These are phyloP conservation scores for Cryptosporidium baileyi DNA, from an alignment of 169 alveolate genomes.

Conservation along the genomic window DNA sequence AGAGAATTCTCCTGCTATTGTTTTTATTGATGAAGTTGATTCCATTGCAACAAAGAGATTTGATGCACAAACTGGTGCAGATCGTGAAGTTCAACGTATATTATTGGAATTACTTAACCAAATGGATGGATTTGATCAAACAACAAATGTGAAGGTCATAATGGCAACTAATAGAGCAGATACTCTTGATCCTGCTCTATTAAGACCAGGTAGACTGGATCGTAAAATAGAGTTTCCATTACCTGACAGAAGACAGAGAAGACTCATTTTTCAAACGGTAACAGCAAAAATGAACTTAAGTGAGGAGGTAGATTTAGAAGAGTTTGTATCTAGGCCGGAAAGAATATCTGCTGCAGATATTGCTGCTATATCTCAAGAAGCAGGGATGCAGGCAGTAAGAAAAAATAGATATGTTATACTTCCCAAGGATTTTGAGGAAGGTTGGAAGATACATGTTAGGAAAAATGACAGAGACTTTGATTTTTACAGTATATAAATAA, in stretches of 20 bases:
- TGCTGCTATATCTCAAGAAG: conserved; percentile 97
- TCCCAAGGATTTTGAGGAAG: conserved; percentile 96
- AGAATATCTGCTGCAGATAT: conserved; percentile 98
- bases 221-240: conserved; percentile 97
- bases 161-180: conserved; percentile 99
- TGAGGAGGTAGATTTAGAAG: conserved; percentile 97
- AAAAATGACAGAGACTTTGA: conserved; percentile 93
- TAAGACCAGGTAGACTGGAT: conserved; percentile 98
- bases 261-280: conserved; percentile 93
- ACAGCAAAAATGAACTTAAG: conserved; percentile 97
- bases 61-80: conserved; percentile 98
- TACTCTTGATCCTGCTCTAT: conserved; percentile 98
- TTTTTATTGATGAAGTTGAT: conserved; percentile 98
- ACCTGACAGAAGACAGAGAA: conserved; percentile 97
- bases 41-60: conserved; percentile 97
- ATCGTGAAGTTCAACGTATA: conserved; percentile 98
- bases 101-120: conserved; percentile 94
- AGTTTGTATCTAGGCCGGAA: conserved; percentile 95
- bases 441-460: conserved; percentile 94
- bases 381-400: conserved; percentile 99
- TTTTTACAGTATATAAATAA: conserved; percentile 88
- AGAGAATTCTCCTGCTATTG: conserved; percentile 96
- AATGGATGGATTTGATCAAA: conserved; percentile 99
- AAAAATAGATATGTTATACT: conserved; percentile 95
- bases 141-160: conserved; percentile 95